Conservation (phyloP, 768 basidiomycete genomes). For the Russula ochroleuca region DNA sequence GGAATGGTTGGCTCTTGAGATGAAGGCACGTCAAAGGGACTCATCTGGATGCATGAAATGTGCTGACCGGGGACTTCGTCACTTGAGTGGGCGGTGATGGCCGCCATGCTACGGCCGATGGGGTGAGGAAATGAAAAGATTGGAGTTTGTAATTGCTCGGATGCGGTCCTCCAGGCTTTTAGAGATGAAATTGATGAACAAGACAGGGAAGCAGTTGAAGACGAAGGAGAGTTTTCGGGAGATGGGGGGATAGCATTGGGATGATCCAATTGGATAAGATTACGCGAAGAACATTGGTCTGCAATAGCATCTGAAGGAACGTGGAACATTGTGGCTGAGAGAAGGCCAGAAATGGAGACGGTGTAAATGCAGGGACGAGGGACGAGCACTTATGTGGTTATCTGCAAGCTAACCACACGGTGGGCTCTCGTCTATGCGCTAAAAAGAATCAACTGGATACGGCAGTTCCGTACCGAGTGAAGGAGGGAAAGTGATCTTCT, state of each 20-base stretch:
- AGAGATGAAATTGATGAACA: conserved; percentile 17
- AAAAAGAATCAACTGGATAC: background rate
- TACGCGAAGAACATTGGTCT: conserved; percentile 4
- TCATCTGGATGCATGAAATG: background rate
- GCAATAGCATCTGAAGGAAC: conserved; percentile 4
- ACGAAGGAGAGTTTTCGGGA: background rate
- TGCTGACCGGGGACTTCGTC: background rate
- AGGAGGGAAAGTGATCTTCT: conserved; percentile 17
- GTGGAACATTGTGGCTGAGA: conserved; percentile 14
- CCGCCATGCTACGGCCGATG: background rate
- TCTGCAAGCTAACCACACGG: conserved; percentile 8
- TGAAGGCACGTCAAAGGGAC: background rate
- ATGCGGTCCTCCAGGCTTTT: conserved; percentile 7
- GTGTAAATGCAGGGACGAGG: conserved; percentile 5
- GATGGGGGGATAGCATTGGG: background rate
- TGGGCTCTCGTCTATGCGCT: conserved; percentile 6
- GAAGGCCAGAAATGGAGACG: conserved; percentile 2
- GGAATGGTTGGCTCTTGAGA: background rate
- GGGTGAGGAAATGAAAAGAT: conserved; percentile 8
- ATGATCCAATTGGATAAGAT: conserved; percentile 3
- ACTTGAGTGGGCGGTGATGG: background rate
- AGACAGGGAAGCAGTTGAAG: conserved; percentile 17
- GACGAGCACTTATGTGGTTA: conserved; percentile 8
- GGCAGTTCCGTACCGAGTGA: conserved; percentile 13
- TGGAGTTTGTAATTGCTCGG: conserved; percentile 7